Conservation (phyloP, 2,329 filamentous ascomycete genomes). For the Hypomyces rosellus region DNA sequence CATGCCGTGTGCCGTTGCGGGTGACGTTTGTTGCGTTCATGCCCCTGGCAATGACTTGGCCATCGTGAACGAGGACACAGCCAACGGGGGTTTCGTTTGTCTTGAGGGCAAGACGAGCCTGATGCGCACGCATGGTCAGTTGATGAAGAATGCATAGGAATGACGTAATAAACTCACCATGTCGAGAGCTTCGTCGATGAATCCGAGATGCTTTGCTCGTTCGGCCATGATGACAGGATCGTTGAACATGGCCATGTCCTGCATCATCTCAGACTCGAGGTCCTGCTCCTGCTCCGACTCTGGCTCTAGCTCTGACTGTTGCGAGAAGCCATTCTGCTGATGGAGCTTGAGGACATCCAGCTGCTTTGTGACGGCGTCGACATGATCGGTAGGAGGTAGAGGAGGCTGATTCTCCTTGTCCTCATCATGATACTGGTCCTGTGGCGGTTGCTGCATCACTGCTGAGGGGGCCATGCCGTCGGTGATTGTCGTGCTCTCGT, state of each 20-base stretch:
- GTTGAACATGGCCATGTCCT: not conserved
- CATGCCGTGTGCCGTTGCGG: constrained; percentile 86
- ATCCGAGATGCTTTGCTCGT: constrained; percentile 38
- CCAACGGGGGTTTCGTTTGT: constrained; percentile 94
- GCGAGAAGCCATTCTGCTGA: constrained; percentile 9
- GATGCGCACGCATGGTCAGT: constrained; percentile 16
- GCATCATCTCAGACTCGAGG: not conserved
- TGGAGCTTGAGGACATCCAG: constrained; percentile 10
- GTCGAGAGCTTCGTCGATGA: constrained; percentile 78
- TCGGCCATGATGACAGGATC: constrained; percentile 27
- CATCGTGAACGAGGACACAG: constrained; percentile 82
- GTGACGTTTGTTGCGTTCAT: constrained; percentile 97
- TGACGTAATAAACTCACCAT: constrained; percentile 55
- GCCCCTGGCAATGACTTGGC: constrained; percentile 73
- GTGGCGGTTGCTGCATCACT: constrained; percentile 1
- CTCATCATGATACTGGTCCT: not conserved
- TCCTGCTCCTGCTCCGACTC: not conserved
- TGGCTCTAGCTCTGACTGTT: not conserved
- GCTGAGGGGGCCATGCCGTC: constrained; percentile 17
- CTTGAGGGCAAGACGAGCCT: constrained; percentile 79
- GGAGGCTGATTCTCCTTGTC: constrained; percentile 28
- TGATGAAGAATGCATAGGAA: not conserved
- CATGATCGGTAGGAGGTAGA: constrained; percentile 6
- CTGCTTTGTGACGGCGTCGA: not conserved
- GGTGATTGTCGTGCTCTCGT: constrained; percentile 1